Evolutionary conservation across 2,329 filamentous ascomycete species (phyloP), one percentile per base, ranked within the genome.

Genomic region (Xylaria sp.): DNA sequence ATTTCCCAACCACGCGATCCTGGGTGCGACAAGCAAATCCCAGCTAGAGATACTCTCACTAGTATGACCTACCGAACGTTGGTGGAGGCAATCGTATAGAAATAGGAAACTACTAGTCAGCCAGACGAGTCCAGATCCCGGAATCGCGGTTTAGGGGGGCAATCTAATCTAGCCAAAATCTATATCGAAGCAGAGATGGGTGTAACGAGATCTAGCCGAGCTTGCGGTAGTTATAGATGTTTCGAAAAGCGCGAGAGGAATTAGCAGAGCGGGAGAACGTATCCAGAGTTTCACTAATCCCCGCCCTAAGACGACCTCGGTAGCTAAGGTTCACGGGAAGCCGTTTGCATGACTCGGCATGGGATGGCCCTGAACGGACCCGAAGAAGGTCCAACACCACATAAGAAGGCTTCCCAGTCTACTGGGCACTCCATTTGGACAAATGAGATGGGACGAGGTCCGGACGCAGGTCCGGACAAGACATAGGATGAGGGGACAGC

Each of bases 271-370:
- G 27, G 11, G 42, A 54, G 9, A 60, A 8, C 17, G 30, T 19
- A 19, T 39, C 21, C 30, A 30, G 53, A 55, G 60, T 60, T 67
- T 59, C 59, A 67, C 30, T 39, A 69, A 55, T 48, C 17, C n/a
- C 45, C 6, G 21, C 53, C 60, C 58, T 51, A 60, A 45, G 30
- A 12, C 19, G 5, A n/a, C 36, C 27, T 48, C 9, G 42, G 30
- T 7, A n/a, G 12, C 47, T 50, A 59, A 64, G 48, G 48, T 64
- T 64, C 30, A 56, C 34, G 57, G 21, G 19, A 14, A 7, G n/a
- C 21, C 9, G 12, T 36, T 19, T 17, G 34, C 42, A 56, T 63
- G 61, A 63, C 61, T 63, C 61, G 39, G 2, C 24, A 14, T 34
- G 4, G 30, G 12, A 27, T 19, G n/a, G 42, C 27, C 4, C 19